phyloP scores from a whole-genome alignment of 768 basidiomycete species.

The Infundibulicybe gibba region DNA sequence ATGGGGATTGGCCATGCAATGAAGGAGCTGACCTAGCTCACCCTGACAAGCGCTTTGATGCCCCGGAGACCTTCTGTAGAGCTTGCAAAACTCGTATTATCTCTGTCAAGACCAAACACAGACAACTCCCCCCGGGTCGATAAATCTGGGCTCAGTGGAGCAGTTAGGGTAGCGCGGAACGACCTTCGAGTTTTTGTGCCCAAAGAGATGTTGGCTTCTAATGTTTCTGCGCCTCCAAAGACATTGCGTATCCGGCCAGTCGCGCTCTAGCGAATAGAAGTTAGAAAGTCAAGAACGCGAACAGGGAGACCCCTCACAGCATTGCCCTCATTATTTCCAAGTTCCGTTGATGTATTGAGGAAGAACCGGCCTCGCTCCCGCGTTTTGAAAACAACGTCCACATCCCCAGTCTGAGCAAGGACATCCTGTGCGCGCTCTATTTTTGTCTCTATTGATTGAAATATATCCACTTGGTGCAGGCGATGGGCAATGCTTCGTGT shows the following conservation, averaged over 20 bases:
- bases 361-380: slow-evolving; percentile 75
- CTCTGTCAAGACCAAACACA: slow-evolving; percentile 72
- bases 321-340: slow-evolving; percentile 90
- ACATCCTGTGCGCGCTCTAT: slow-evolving; percentile 56
- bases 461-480: slow-evolving; percentile 76
- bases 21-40: slow-evolving; percentile 54
- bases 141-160: slow-evolving; percentile 61
- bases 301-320: slow-evolving; percentile 57
- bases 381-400: slow-evolving; percentile 79
- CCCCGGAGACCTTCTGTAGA: slow-evolving; percentile 64
- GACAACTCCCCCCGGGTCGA: slow-evolving; percentile 67
- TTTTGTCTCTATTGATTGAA: slow-evolving; percentile 58
- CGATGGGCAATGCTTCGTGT: slow-evolving; percentile 63
- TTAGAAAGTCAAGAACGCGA: neutral
- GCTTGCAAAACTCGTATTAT: slow-evolving; percentile 77
- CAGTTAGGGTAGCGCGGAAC: slow-evolving; percentile 64
- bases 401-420: slow-evolving; percentile 53
- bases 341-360: slow-evolving; percentile 81
- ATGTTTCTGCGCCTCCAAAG: slow-evolving; percentile 86
- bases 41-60: slow-evolving; percentile 65
- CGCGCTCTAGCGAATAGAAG: slow-evolving; percentile 45
- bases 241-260: slow-evolving; percentile 83
- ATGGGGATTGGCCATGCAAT: slow-evolving; percentile 12
- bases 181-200: slow-evolving; percentile 88
- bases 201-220: slow-evolving; percentile 78